Evolutionary conservation across 202 grass and related monocot species (phyloP).

Genomic region (Thinopyrum obtusiflorum): DNA sequence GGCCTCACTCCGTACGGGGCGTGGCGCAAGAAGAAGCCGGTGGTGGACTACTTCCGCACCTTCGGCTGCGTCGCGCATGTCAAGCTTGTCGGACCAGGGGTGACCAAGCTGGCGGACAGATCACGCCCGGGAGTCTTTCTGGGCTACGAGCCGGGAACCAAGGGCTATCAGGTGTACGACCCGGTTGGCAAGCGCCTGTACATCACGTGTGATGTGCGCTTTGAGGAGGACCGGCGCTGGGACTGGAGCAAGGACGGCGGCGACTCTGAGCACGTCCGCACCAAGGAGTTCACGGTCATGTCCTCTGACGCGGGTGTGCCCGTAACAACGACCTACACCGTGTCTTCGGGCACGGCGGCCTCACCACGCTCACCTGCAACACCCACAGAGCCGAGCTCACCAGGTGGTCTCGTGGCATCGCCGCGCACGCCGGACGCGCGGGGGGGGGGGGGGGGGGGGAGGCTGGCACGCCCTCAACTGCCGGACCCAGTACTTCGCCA

Average conservation of each 20-base stretch:
- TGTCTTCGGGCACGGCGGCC: too few relatives aligned
- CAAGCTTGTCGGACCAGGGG: neutral
- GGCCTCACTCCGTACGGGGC: neutral
- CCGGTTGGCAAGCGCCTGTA: neutral
- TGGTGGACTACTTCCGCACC: neutral
- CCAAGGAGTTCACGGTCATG: too few relatives aligned
- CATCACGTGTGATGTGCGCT: neutral
- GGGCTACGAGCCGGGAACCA: neutral
- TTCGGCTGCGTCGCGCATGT: neutral
- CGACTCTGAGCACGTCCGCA: rapidly evolving
- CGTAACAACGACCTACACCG: too few relatives aligned
- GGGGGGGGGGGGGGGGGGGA: too few relatives aligned
- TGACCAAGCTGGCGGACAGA: neutral
- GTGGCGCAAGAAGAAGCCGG: neutral
- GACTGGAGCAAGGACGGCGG: neutral
- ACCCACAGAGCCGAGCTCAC: too few relatives aligned
- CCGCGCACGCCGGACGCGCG: too few relatives aligned
- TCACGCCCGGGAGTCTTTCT: neutral
- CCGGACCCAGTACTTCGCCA: too few relatives aligned
- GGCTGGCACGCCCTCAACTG: too few relatives aligned
- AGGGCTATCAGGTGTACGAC: neutral
- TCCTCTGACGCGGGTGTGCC: too few relatives aligned
- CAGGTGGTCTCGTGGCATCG: too few relatives aligned
- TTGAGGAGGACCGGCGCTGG: neutral
- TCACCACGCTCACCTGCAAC: too few relatives aligned